Evolutionary conservation across 2,329 filamentous ascomycete species (phyloP).

Genomic region (Stachybotrys chlorohalonatus): DNA sequence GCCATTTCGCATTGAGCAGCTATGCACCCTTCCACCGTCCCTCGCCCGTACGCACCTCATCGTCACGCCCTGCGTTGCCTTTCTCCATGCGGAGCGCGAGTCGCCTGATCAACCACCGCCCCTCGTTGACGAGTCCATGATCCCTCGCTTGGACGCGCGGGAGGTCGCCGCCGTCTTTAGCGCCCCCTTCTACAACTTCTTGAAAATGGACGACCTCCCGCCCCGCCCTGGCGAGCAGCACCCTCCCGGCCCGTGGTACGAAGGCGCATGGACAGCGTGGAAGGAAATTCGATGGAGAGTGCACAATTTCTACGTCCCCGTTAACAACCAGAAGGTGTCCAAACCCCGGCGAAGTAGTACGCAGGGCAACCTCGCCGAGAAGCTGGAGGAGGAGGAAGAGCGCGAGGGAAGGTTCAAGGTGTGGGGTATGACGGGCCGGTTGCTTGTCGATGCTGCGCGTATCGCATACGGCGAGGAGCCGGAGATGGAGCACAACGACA

Average conservation of each 20-base stretch:
- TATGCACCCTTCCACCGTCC: conserved; percentile 73
- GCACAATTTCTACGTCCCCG: conserved; percentile 88
- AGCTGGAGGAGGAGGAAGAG: conserved; percentile 37
- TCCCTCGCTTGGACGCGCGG: conserved; percentile 73
- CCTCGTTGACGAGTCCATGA: conserved; percentile 60
- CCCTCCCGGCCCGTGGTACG: conserved; percentile 66
- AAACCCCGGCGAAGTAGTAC: conserved; percentile 39
- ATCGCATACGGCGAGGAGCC: conserved; percentile 77
- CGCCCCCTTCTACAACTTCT: conserved; percentile 77
- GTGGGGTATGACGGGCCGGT: conserved; percentile 90
- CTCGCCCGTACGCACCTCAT: conserved; percentile 65
- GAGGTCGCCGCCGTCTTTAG: conserved; percentile 94
- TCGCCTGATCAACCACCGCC: conserved; percentile 18
- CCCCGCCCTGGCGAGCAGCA: conserved; percentile 23
- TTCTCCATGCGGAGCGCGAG: conserved; percentile 56
- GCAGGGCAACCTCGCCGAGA: conserved; percentile 33
- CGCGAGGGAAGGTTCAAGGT: conserved; percentile 61
- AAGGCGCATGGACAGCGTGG: conserved; percentile 73
- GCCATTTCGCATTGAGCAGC: conserved; percentile 77
- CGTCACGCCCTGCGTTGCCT: conserved; percentile 68
- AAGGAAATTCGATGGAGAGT: conserved; percentile 70
- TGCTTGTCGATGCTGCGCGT: conserved; percentile 79
- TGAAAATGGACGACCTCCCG: conserved; percentile 51
- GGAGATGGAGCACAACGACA: conserved; percentile 63
- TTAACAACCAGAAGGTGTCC: conserved; percentile 59